Conservation (phyloP, 2,329 filamentous ascomycete genomes). For the Neonectria neomacrospora region DNA sequence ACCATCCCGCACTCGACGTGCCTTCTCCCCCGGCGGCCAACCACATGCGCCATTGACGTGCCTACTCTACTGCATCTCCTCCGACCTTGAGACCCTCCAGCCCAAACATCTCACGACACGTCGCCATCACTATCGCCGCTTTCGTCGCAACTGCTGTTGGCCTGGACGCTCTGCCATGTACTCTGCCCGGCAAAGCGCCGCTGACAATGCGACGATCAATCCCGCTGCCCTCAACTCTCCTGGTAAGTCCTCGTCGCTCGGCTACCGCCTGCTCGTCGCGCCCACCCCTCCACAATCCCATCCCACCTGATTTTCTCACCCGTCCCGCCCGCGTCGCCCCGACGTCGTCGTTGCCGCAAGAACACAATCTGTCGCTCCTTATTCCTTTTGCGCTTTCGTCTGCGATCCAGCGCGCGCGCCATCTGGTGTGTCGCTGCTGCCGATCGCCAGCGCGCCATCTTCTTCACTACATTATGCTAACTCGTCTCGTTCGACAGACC, state of each 20-base stretch:
- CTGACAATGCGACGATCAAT: constrained; percentile 91
- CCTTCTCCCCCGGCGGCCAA: constrained; percentile 54
- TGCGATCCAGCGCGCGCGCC: constrained; percentile 23
- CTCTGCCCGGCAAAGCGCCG: constrained; percentile 69
- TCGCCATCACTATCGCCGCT: constrained; percentile 53
- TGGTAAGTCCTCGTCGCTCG: constrained; percentile 65
- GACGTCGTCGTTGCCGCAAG: constrained; percentile 22
- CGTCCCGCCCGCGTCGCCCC: constrained; percentile 13
- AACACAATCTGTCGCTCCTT: constrained; percentile 3
- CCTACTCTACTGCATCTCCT: constrained; percentile 55
- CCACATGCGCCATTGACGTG: constrained; percentile 62
- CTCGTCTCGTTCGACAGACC: constrained; percentile 51
- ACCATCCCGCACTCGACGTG: constrained; percentile 41
- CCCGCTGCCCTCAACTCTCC: constrained; percentile 85
- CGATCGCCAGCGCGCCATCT: neutral
- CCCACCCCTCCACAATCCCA: constrained; percentile 27
- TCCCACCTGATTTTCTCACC: constrained; percentile 21
- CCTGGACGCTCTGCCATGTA: constrained; percentile 51
- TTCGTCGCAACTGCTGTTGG: constrained; percentile 39
- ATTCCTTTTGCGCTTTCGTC: constrained; percentile 23
- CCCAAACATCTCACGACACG: constrained; percentile 72
- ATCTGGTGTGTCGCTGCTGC: constrained; percentile 19
- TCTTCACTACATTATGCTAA: constrained; percentile 43
- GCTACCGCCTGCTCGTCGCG: constrained; percentile 31
- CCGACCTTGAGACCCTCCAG: constrained; percentile 53